phyloP scores from a whole-genome alignment of 2,329 filamentous ascomycete species.

The Teratosphaeria pseudoeucalypti region DNA sequence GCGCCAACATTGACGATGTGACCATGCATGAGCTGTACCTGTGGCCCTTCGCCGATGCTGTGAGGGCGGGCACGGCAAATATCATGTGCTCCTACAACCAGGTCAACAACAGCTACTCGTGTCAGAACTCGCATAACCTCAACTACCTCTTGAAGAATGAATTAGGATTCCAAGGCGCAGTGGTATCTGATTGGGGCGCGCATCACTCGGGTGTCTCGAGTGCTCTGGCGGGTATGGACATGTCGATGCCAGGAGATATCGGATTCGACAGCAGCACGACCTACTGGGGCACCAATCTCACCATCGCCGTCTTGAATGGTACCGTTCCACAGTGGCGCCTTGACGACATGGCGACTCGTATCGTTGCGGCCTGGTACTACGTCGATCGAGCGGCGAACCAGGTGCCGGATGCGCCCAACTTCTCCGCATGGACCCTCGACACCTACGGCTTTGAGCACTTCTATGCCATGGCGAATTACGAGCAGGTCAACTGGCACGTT shows the following conservation, averaged over 20 bases:
- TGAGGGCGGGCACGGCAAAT: constrained; percentile 39
- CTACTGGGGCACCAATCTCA: constrained; percentile 63
- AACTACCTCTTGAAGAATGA: constrained; percentile 71
- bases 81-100: constrained; percentile 61
- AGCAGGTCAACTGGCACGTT: constrained; percentile 66
- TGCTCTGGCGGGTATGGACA: constrained; percentile 66
- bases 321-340: constrained; percentile 76
- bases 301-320: constrained; percentile 77
- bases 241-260: constrained; percentile 83
- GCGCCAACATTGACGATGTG: constrained; percentile 53
- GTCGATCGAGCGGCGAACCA: constrained; percentile 45
- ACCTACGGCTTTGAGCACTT: constrained; percentile 61
- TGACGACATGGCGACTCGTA: constrained; percentile 86
- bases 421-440: constrained; percentile 75
- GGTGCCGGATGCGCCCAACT: constrained; percentile 55
- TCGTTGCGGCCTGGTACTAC: constrained; percentile 56
- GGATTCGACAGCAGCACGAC: constrained; percentile 52
- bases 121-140: constrained; percentile 66
- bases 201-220: constrained; percentile 59
- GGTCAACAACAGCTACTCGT: constrained; percentile 69
- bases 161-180: constrained; percentile 70
- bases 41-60: constrained; percentile 41
- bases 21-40: constrained; percentile 40
- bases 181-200: constrained; percentile 62
- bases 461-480: constrained; percentile 50